Conservation (phyloP, 192 early-diverging fungal species). For the Endogone sp. region DNA sequence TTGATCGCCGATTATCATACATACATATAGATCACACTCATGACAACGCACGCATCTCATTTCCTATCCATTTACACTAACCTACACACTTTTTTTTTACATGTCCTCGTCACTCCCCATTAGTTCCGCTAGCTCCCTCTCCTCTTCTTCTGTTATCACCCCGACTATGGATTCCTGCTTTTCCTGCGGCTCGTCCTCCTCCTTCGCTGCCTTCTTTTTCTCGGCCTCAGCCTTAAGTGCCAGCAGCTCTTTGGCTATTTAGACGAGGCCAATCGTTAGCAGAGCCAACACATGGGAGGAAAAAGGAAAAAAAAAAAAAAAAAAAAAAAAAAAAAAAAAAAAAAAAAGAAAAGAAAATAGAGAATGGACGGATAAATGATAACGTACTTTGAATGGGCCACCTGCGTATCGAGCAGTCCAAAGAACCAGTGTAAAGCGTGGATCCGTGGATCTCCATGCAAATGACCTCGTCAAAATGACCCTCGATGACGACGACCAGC, state of each 20-base stretch:
- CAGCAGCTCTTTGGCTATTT: constrained; percentile 8
- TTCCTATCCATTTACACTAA: too few species aligned
- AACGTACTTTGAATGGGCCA: constrained; percentile 69
- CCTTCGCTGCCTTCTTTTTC: constrained; percentile 8
- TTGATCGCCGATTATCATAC: too few species aligned
- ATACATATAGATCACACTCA: too few species aligned
- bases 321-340: constrained; percentile 2
- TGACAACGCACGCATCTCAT: too few species aligned
- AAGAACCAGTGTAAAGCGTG: constrained; percentile 70
- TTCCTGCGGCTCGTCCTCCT: constrained; percentile 7
- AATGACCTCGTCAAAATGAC: constrained; percentile 89
- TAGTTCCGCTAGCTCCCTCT: constrained; percentile 83
- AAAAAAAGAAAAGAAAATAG: constrained; percentile 20
- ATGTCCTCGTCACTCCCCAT: constrained; percentile 63
- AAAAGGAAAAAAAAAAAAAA: constrained; percentile 26
- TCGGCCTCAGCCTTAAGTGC: constrained; percentile 11
- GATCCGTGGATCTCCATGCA: constrained; percentile 55
- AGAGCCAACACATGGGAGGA: too few species aligned
- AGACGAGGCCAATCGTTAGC: constrained; percentile 26
- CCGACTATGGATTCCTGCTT: constrained; percentile 8
- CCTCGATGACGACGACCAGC: constrained; percentile 70
- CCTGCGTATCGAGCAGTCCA: constrained; percentile 81
- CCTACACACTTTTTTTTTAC: not conserved
- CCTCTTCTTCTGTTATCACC: constrained; percentile 85
- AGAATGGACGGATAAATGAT: too few species aligned